phyloP scores from a whole-genome alignment of 345 rosid species.

The Erysimum cheiranthoides region DNA sequence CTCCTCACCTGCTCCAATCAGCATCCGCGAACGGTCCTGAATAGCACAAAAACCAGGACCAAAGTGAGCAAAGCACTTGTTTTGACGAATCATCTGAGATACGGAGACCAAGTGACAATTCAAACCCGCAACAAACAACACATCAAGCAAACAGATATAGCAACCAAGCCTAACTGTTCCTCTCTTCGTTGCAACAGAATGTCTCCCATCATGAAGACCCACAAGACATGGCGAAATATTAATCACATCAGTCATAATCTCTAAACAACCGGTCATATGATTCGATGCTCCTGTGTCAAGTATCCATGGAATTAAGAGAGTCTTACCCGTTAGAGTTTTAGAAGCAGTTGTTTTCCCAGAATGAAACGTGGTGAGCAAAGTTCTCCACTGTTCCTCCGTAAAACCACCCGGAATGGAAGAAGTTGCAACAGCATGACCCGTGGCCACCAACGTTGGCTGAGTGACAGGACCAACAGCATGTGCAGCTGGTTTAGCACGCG shows the following conservation, averaged over 20 bases:
- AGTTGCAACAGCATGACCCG: too few relatives aligned
- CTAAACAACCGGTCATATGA: neutral
- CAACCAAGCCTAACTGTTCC: neutral
- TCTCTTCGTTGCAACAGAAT: neutral
- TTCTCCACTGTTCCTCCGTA: neutral
- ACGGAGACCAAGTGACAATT: neutral
- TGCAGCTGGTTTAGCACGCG: too few relatives aligned
- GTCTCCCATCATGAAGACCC: neutral
- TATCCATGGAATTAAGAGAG: neutral
- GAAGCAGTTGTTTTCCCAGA: rapidly evolving
- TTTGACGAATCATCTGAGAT: neutral
- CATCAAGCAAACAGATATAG: neutral
- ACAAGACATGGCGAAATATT: neutral
- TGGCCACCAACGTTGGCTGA: too few relatives aligned
- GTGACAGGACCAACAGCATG: too few relatives aligned
- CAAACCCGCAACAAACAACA: neutral
- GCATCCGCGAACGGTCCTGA: neutral
- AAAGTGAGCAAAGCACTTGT: neutral
- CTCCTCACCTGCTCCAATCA: neutral
- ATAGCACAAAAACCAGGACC: neutral
- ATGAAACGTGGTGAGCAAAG: neutral
- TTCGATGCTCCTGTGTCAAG: neutral
- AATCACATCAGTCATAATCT: rapidly evolving
- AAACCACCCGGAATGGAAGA: neutral
- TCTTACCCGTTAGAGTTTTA: neutral